phyloP scores from a whole-genome alignment of 352 stramenopile species.

The Phytophthora rubi region DNA sequence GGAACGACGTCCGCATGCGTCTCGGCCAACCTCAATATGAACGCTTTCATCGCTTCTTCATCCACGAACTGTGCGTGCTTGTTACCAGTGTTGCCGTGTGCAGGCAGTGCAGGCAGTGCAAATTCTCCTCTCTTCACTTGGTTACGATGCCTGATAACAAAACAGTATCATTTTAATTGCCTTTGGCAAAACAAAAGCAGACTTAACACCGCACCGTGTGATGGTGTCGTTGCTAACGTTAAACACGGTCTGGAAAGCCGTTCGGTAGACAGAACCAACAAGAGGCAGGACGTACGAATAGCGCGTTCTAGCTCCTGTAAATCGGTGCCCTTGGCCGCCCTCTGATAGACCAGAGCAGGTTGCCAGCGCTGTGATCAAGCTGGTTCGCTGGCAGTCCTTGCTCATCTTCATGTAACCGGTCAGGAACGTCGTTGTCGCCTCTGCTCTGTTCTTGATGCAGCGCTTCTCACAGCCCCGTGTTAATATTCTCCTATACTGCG shows the following conservation, averaged over 20 bases:
- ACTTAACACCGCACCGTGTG: neutral
- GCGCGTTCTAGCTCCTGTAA: no score
- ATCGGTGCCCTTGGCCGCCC: no score
- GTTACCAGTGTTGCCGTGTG: constrained; percentile 4
- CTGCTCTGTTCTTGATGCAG: no score
- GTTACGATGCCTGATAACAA: constrained; percentile 9
- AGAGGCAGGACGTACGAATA: no score
- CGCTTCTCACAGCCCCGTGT: no score
- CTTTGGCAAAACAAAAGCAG: neutral
- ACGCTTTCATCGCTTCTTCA: neutral
- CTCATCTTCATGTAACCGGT: no score
- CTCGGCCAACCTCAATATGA: neutral
- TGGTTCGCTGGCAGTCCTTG: no score
- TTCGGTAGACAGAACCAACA: neutral
- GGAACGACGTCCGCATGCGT: constrained; percentile 10
- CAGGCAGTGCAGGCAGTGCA: neutral
- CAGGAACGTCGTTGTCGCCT: no score
- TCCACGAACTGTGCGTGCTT: constrained; percentile 3
- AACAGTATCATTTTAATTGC: neutral
- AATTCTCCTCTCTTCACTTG: neutral
- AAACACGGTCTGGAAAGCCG: constrained; percentile 9
- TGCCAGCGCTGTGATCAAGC: no score
- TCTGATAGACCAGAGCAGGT: no score
- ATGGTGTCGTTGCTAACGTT: constrained; percentile 18
- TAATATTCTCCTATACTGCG: no score